These are phyloP conservation scores for Parathielavia appendiculata DNA, from an alignment of 495 filamentous ascomycete species.

Conservation along the genomic window DNA sequence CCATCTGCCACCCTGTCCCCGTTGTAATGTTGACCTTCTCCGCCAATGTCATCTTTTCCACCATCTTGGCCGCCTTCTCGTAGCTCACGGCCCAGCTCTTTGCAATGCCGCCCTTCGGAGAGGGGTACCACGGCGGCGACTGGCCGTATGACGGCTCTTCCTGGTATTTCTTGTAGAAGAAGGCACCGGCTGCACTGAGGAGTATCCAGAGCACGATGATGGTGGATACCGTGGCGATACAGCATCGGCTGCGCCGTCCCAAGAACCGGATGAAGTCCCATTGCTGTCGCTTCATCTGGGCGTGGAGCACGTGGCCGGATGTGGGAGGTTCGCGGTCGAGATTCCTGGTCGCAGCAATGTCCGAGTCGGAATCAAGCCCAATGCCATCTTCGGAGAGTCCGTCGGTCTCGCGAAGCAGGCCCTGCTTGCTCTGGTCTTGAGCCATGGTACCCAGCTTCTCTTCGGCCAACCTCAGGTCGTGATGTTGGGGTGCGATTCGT, in stretches of 20 bases:
- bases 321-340: constrained; percentile 28
- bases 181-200: constrained; percentile 36
- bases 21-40: constrained; percentile 97
- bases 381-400: constrained; percentile 28
- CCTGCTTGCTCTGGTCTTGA: constrained; percentile 24
- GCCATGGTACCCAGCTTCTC: background rate
- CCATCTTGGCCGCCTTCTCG: constrained; percentile 71
- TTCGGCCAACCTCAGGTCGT: no score
- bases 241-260: constrained; percentile 35
- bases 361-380: constrained; percentile 35
- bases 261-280: constrained; percentile 25
- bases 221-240: constrained; percentile 27
- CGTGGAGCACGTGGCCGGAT: constrained; percentile 9
- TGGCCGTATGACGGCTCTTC: constrained; percentile 45
- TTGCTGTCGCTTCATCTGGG: constrained; percentile 2
- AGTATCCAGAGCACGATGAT: constrained; percentile 31
- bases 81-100: constrained; percentile 73
- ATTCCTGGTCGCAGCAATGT: constrained; percentile 41
- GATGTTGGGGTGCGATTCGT: background rate
- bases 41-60: constrained; percentile 72
- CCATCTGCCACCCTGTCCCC: constrained; percentile 87
- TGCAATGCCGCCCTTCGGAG: constrained; percentile 74
- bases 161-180: constrained; percentile 40
- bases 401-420: constrained; percentile 23
- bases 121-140: constrained; percentile 78